A percentile compares a stretch with the other conserved stretches of the same genome.
These are phyloP conservation scores for Fusarium tanahbumbuense DNA, from an alignment of 2,329 filamentous ascomycete genomes.

Conservation along the genomic window DNA sequence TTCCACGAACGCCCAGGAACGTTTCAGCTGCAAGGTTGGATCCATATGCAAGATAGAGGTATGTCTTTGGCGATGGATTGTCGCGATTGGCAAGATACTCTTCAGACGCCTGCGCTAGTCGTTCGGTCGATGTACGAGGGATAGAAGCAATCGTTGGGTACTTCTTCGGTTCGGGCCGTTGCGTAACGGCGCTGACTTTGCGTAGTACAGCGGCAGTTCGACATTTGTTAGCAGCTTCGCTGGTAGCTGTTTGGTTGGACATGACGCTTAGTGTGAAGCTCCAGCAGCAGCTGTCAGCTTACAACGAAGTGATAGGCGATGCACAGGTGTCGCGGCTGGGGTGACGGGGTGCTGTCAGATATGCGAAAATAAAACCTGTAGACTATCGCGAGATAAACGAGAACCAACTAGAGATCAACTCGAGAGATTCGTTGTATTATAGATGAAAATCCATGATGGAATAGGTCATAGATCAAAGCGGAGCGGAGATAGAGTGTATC, in stretches of 20 bases:
- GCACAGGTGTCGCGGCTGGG: neutral
- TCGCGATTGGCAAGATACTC: slow-evolving; percentile 41
- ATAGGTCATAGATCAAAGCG: slow-evolving; percentile 19
- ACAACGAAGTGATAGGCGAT: slow-evolving; percentile 2
- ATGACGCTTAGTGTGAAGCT: slow-evolving; percentile 21
- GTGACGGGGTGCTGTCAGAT: neutral
- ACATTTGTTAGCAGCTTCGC: slow-evolving; percentile 15
- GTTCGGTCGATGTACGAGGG: slow-evolving; percentile 47
- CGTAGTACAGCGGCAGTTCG: slow-evolving; percentile 37
- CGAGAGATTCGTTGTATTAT: neutral
- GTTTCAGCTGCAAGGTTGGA: slow-evolving; percentile 87
- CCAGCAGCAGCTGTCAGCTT: slow-evolving; percentile 21
- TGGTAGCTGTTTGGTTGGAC: slow-evolving; percentile 18
- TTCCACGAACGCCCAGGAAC: slow-evolving; percentile 81
- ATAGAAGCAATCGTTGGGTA: slow-evolving; percentile 51
- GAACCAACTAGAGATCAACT: slow-evolving; percentile 4
- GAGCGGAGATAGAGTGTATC: slow-evolving; percentile 32
- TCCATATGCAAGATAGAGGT: slow-evolving; percentile 89
- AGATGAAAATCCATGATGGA: neutral
- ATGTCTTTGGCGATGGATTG: slow-evolving; percentile 56
- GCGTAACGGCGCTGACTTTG: slow-evolving; percentile 41
- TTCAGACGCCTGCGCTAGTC: slow-evolving; percentile 48
- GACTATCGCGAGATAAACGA: neutral
- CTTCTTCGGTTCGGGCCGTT: slow-evolving; percentile 35
- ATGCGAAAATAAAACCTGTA: neutral